Conservation (phyloP, 495 filamentous ascomycete species). For the Barbatosphaeria neglecta region DNA sequence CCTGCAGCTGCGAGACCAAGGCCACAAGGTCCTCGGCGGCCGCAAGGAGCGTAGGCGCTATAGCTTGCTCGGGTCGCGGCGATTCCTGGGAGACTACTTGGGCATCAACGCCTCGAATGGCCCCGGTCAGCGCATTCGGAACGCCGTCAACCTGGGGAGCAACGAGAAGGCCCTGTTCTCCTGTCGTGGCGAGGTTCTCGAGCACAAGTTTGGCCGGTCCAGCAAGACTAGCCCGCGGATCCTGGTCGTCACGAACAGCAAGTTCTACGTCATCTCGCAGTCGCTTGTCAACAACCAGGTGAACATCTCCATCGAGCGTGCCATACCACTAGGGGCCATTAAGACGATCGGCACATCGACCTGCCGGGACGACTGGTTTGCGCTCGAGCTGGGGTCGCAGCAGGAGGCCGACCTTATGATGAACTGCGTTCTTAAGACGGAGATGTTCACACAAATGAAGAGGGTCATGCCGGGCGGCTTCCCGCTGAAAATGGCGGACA, state of each 20-base stretch:
- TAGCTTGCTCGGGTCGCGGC: constrained; percentile 77
- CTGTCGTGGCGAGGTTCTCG: constrained; percentile 74
- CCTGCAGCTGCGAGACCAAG: constrained; percentile 75
- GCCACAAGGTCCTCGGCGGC: constrained; percentile 70
- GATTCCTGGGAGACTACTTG: constrained; percentile 93
- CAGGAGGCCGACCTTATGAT: constrained; percentile 87
- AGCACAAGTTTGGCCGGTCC: constrained; percentile 90
- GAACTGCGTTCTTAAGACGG: constrained; percentile 91
- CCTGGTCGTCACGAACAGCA: constrained; percentile 71
- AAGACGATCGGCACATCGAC: constrained; percentile 72
- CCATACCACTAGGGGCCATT: constrained; percentile 73
- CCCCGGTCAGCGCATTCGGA: constrained; percentile 70
- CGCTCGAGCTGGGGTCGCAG: constrained; percentile 71
- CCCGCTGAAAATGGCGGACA: constrained; percentile 69
- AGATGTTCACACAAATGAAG: constrained; percentile 86
- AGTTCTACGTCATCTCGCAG: constrained; percentile 81
- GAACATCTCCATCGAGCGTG: constrained; percentile 67
- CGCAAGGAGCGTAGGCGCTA: constrained; percentile 86
- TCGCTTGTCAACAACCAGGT: constrained; percentile 71
- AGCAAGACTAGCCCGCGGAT: constrained; percentile 84
- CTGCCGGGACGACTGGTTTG: constrained; percentile 92
- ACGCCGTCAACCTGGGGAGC: constrained; percentile 45
- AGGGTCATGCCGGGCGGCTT: constrained; percentile 62
- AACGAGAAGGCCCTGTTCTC: constrained; percentile 78
- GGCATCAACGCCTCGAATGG: constrained; percentile 72